Percentiles rank a stretch among this genome's conserved stretches.
phyloP scores from a whole-genome alignment of 345 rosid species.

The Aquilaria malaccensis region DNA sequence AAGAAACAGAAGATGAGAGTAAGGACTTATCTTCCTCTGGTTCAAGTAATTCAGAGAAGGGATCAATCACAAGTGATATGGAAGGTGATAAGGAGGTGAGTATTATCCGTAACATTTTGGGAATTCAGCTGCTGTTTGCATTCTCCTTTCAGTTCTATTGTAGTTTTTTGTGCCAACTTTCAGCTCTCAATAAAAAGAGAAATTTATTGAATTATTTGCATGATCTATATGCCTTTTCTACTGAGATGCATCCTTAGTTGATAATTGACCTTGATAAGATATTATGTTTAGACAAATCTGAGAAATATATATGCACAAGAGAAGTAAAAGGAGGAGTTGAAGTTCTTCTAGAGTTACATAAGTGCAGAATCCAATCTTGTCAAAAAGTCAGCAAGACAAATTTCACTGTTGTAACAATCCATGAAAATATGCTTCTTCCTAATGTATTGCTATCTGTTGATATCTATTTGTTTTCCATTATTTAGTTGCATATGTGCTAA shows the following conservation, averaged over 20 bases:
- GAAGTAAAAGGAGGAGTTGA: no score
- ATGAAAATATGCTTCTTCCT: no score
- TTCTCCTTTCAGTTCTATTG: not conserved
- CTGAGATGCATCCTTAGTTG: no score
- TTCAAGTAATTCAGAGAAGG: constrained; percentile 40
- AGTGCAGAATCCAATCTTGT: no score
- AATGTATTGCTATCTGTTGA: no score
- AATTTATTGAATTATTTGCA: constrained; percentile 1
- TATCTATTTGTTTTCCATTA: not conserved
- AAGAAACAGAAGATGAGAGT: constrained; percentile 45
- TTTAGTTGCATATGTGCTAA: not conserved
- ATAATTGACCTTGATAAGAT: no score
- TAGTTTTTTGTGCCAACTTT: not conserved
- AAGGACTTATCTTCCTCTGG: constrained; percentile 38
- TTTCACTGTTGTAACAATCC: no score
- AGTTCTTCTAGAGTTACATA: no score
- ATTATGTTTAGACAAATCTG: no score
- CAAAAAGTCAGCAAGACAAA: no score
- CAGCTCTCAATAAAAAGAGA: not conserved
- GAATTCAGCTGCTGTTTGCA: not conserved
- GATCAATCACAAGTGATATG: constrained; percentile 24
- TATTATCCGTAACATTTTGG: not conserved
- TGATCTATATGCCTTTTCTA: not conserved
- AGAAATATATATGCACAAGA: no score
- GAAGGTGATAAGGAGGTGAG: constrained; percentile 47